Evolutionary conservation across 331 rosid genomes (phyloP), one percentile per base, ranked within the genome.

Genomic region (Malus hybrid): DNA sequence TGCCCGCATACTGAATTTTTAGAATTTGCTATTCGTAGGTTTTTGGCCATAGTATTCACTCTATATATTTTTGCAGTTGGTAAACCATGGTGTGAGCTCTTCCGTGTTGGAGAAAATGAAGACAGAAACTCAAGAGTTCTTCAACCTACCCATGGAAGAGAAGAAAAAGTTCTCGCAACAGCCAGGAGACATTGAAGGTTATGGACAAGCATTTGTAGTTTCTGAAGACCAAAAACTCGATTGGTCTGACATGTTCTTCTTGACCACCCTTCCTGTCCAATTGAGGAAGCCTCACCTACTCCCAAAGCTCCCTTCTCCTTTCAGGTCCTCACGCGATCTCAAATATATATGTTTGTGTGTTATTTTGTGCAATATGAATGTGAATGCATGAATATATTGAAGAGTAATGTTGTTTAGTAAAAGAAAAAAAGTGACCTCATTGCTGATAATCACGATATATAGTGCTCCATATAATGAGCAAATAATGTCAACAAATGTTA

Each of bases 71-170:
- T 56, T 59, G 31, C 12, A 79, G 83, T 28, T 79, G 66, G 75
- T 73, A 24, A 79, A 79, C 79, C 83, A 79, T 67, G 79, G 75
- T 12, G 71, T 79, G 56, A 79, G 79, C 79, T 42, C 79, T 57
- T 57, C 65, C 48, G 67, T 79, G 65, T 16, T 73, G 31, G 75
- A 73, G 59, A 73, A 73, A 74, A 33, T 60, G 10, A 79, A 73
- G 75, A 59, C 19, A 73, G 83, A 73, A 44, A n/a, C 34, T 22
- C 28, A 73, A 60, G 75, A 68, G 15, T 73, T 79, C 54, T 79
- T 79, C 70, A 74, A 68, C n/a, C 75, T 80, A 12, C 27, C 83
- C 32, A 67, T 73, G 31, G 71, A 80, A 20, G 79, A 80, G 66
- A 80, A 80, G 75, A 60, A 68, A 60, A 69, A 20, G 16, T 48